Evolutionary conservation across 2,329 filamentous ascomycete species (phyloP), one percentile per base, ranked within the genome.

Genomic region (Apiospora malaysiana): DNA sequence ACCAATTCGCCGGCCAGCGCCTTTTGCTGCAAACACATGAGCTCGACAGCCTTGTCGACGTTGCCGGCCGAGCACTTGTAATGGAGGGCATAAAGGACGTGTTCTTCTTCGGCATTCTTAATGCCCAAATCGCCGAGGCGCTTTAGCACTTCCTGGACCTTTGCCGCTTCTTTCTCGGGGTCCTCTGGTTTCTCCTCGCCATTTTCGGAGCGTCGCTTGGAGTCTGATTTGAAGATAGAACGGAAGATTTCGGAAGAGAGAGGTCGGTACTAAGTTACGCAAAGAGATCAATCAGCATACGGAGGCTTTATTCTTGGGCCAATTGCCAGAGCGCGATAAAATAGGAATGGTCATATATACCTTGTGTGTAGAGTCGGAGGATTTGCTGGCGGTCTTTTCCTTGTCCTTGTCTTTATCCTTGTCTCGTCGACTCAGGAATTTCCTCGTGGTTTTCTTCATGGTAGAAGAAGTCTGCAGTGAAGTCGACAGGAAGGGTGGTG

Each of bases 1-100:
- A 90, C 86, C 74, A 98, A 88, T 51, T 93, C 89, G 21, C 95
- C 95, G 42, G 94, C 89, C 49, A 94, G 91, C 0, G 95, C 93
- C 75, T 95, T 91, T 77, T 95, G 91, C 74, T 97, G 90, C 32
- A 98, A 85, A 56, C 92, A 83, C 67, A 98, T 86, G 72, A 98
- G 85, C 69, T 94, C 90, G 76, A 93, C 90, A 3, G 95, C 92
- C 77, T 90, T 92, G 68, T 94, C 90, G 25, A 89, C 82, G 78
- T 97, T 90, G 68, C 92, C 91, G 37, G 89, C 86, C 43, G 91
- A 89, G 77, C 91, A 91, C 49, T 87, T 85, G 21, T 89, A 90
- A 66, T 86, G 90, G 83, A 84, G 88, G 80, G 83, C 85, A 74
- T 85, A 84, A 71, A 81, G 83, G 59, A 90, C 83, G 71, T 88